Evolutionary conservation across 352 stramenopile species (phyloP).

Genomic region (Saprolegnia parasitica): DNA sequence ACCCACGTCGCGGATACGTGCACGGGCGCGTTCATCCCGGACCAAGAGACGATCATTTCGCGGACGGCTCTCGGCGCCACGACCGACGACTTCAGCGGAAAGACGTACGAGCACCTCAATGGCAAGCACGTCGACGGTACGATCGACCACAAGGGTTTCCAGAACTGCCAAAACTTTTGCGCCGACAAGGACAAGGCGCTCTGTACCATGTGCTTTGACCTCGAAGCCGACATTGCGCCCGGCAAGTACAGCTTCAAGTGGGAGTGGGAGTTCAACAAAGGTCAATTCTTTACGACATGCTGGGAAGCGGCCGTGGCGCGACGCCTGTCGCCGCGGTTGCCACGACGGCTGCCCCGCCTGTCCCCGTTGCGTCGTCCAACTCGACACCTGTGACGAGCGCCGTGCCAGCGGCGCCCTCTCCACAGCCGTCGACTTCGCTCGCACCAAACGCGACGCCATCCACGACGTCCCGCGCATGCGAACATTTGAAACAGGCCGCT

Average conservation of each 20-base stretch:
- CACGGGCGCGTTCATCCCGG: slow-evolving; percentile 34
- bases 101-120: slow-evolving; percentile 33
- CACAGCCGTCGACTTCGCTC: no score
- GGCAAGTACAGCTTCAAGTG: slow-evolving; percentile 11
- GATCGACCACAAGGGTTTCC: slow-evolving; percentile 39
- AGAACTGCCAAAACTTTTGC: slow-evolving; percentile 41
- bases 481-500: no score
- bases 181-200: slow-evolving; percentile 34
- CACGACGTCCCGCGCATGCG: no score
- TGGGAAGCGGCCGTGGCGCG: neutral
- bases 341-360: no score
- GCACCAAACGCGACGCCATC: no score
- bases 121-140: slow-evolving; percentile 30
- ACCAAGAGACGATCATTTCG: slow-evolving; percentile 33
- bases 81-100: slow-evolving; percentile 29
- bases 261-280: slow-evolving; percentile 4
- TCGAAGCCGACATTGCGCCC: slow-evolving; percentile 33
- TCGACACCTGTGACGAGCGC: no score
- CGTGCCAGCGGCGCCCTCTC: no score
- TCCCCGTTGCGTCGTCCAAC: no score
- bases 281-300: neutral
- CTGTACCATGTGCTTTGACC: slow-evolving; percentile 43
- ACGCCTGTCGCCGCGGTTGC: no score
- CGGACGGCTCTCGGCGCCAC: slow-evolving; percentile 23
- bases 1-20: slow-evolving; percentile 37